These are phyloP conservation scores for Quercus agrifolia DNA, from an alignment of 306 rosid genomes.

Conservation along the genomic window DNA sequence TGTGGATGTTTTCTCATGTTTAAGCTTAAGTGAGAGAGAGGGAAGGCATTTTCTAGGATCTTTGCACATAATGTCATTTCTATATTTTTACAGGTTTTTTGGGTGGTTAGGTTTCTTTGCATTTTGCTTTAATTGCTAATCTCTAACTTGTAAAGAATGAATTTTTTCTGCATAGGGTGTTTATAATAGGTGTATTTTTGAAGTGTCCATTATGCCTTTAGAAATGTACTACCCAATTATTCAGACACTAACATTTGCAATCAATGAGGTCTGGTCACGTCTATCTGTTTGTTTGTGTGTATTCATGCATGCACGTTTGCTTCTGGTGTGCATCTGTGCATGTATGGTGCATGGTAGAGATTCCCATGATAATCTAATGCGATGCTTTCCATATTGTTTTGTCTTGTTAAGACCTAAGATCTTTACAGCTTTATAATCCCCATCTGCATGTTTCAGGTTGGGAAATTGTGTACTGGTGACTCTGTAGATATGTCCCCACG, in stretches of 20 bases:
- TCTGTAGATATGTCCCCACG: constrained; percentile 82
- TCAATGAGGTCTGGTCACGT: background rate
- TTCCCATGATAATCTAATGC: background rate
- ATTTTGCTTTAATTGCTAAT: background rate
- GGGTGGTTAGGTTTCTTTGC: background rate
- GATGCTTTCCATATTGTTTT: background rate
- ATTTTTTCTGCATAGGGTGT: background rate
- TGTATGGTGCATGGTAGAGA: background rate
- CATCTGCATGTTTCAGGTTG: constrained; percentile 2
- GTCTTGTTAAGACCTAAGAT: background rate
- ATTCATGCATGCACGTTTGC: background rate
- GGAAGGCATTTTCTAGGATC: background rate
- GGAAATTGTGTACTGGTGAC: constrained; percentile 76
- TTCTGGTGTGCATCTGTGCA: background rate
- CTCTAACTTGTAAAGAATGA: background rate
- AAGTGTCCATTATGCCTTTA: background rate
- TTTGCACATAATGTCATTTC: background rate
- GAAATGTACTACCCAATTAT: background rate
- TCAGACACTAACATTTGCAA: background rate
- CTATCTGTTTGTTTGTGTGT: too few species aligned
- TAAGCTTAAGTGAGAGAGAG: background rate
- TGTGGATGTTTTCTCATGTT: background rate
- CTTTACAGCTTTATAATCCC: background rate
- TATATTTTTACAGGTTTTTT: background rate
- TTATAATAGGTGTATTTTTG: background rate